phyloP scores from a whole-genome alignment of 352 stramenopile genomes.

The Phytophthora tubulina region DNA sequence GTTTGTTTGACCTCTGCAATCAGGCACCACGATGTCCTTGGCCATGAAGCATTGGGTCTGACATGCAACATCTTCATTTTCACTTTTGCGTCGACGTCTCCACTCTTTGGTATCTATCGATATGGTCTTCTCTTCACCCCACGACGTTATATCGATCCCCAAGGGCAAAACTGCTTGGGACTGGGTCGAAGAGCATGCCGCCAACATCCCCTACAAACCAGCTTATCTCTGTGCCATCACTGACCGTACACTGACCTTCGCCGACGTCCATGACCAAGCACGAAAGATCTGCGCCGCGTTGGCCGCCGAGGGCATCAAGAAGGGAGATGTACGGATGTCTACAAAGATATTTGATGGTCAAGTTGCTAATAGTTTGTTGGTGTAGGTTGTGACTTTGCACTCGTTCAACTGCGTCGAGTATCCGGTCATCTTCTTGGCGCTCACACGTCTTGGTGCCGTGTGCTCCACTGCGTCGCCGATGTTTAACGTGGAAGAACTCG shows the following conservation, averaged over 20 bases:
- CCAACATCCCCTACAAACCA: conserved; percentile 39
- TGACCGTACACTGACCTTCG: conserved; percentile 51
- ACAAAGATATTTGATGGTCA: no score
- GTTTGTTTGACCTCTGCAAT: conserved; percentile 5
- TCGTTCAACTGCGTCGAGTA: conserved; percentile 73
- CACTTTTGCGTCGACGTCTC: conserved; percentile 18
- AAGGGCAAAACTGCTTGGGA: conserved; percentile 50
- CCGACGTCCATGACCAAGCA: conserved; percentile 43
- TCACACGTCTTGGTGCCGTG: conserved; percentile 54
- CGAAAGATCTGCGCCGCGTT: conserved; percentile 49
- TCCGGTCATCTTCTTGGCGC: conserved; percentile 59
- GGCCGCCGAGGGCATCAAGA: conserved; percentile 47
- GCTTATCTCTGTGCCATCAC: conserved; percentile 56
- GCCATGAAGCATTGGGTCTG: not conserved
- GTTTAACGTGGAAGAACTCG: conserved; percentile 50
- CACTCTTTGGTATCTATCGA: conserved; percentile 1
- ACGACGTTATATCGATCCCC: conserved; percentile 40
- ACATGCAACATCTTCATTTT: conserved; percentile 32
- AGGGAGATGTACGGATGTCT: conserved; percentile 52
- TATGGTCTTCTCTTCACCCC: conserved; percentile 58
- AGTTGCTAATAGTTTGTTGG: not conserved
- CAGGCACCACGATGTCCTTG: conserved; percentile 14
- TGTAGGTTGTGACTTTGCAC: conserved; percentile 53
- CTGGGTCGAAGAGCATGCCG: conserved; percentile 48
- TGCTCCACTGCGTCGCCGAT: conserved; percentile 54